Evolutionary conservation across 257 asterid genomes (phyloP).

Genomic region (Vinca minor): DNA sequence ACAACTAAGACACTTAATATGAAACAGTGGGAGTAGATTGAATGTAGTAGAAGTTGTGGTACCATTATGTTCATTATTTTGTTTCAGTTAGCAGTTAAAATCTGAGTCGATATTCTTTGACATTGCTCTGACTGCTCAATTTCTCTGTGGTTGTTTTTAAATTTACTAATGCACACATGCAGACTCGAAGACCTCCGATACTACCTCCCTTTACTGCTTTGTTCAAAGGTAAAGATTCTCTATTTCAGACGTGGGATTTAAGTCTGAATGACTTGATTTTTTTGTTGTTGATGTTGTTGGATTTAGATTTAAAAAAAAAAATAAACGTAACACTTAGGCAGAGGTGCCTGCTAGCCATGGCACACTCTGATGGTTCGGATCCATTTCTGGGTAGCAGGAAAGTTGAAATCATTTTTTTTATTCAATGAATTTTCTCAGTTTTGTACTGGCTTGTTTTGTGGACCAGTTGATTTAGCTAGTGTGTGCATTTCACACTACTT

Average conservation of each 20-base stretch:
- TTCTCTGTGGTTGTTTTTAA: neutral
- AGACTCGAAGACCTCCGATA: constrained; percentile 82
- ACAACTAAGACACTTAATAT: too few relatives aligned
- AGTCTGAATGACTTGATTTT: constrained; percentile 1
- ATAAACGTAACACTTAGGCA: constrained; percentile 2
- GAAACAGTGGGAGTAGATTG: too few relatives aligned
- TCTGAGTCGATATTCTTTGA: neutral
- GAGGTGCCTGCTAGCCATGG: neutral
- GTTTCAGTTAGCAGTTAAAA: constrained; percentile 4
- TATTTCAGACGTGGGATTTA: neutral
- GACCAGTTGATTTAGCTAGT: neutral
- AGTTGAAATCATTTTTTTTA: neutral
- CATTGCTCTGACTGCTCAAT: constrained; percentile 6
- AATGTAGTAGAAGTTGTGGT: too few relatives aligned
- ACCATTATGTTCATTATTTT: constrained; percentile 5
- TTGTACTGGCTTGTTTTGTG: neutral
- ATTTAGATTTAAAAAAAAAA: neutral
- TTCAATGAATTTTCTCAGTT: neutral
- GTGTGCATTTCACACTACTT: neutral
- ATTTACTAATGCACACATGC: constrained; percentile 11
- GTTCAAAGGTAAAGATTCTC: constrained; percentile 48
- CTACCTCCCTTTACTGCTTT: constrained; percentile 81
- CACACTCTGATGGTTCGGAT: neutral
- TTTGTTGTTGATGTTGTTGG: too few relatives aligned
- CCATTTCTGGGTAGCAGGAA: neutral